Conservation (phyloP, 805 yeast species). For the Ogataea nakhonphanomensis region DNA sequence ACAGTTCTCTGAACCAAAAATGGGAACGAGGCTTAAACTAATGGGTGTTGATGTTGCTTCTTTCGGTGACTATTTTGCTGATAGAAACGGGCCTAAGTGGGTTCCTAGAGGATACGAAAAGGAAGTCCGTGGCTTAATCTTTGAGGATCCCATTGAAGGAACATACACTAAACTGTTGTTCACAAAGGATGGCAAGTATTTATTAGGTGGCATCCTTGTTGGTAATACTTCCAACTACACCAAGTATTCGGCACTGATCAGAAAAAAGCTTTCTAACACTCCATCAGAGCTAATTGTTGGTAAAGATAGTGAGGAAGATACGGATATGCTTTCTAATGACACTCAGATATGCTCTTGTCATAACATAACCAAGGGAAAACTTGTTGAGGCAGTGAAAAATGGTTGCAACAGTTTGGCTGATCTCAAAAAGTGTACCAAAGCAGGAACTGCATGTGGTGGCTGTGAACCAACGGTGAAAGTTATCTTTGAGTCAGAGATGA, state of each 20-base stretch:
- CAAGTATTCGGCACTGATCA: slow-evolving; percentile 30
- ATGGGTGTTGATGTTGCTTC: slow-evolving; percentile 40
- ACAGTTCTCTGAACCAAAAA: slow-evolving; percentile 33
- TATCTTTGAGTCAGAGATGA: slow-evolving; percentile 35
- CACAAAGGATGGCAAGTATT: slow-evolving; percentile 34
- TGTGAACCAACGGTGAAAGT: slow-evolving; percentile 37
- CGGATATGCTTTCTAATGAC: slow-evolving; percentile 31
- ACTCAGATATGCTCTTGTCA: slow-evolving; percentile 38
- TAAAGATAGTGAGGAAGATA: slow-evolving; percentile 27
- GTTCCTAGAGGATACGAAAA: slow-evolving; percentile 28
- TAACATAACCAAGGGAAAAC: slow-evolving; percentile 32
- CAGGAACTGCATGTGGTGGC: slow-evolving; percentile 40
- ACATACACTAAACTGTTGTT: slow-evolving; percentile 33
- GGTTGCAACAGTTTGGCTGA: slow-evolving; percentile 32
- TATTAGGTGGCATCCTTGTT: slow-evolving; percentile 37
- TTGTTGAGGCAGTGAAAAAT: slow-evolving; percentile 30
- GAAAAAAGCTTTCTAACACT: slow-evolving; percentile 30
- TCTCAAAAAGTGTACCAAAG: slow-evolving; percentile 34
- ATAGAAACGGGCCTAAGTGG: slow-evolving; percentile 34
- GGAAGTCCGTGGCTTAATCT: slow-evolving; percentile 27
- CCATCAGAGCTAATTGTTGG: slow-evolving; percentile 34
- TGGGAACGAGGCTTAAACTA: slow-evolving; percentile 35
- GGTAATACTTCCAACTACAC: slow-evolving; percentile 34
- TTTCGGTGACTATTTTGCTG: slow-evolving; percentile 38
- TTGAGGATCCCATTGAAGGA: slow-evolving; percentile 35